Percentiles rank a stretch among this genome's conserved stretches.
Evolutionary conservation across 352 stramenopile genomes (phyloP).

Genomic region (Phytophthora foliorum): DNA sequence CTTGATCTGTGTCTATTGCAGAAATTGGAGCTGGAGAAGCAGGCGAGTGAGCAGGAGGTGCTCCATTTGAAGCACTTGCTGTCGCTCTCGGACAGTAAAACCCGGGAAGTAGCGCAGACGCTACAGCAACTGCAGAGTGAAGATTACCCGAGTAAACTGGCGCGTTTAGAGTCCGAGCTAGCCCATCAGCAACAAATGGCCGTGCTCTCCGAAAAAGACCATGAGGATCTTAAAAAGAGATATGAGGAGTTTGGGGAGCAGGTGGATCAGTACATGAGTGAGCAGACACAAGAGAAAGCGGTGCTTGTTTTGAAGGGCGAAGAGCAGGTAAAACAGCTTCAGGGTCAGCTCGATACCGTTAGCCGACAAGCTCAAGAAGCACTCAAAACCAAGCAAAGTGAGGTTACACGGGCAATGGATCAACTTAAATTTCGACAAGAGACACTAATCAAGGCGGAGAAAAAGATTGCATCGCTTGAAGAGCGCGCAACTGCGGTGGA

Average conservation of each 20-base stretch:
- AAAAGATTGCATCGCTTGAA: constrained; percentile 55
- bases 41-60: constrained; percentile 62
- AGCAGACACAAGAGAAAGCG: constrained; percentile 66
- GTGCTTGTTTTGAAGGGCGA: constrained; percentile 42
- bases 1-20: constrained; percentile 29
- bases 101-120: constrained; percentile 45
- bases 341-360: constrained; percentile 48
- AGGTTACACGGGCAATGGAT: constrained; percentile 56
- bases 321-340: constrained; percentile 45
- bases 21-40: constrained; percentile 62
- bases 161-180: constrained; percentile 63
- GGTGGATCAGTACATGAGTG: constrained; percentile 80
- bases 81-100: constrained; percentile 56
- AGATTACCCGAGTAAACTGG: constrained; percentile 60
- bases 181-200: constrained; percentile 46
- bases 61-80: constrained; percentile 67
- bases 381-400: constrained; percentile 63
- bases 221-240: constrained; percentile 65
- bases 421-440: constrained; percentile 75
- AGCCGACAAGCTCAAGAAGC: constrained; percentile 50
- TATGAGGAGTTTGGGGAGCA: constrained; percentile 82
- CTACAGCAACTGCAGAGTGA: constrained; percentile 55
- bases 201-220: constrained; percentile 51
- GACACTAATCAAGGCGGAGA: constrained; percentile 55
- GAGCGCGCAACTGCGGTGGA: constrained; percentile 45